Base-by-base conservation (phyloP, 306 rosid species). In the Senna siamea region DNA sequence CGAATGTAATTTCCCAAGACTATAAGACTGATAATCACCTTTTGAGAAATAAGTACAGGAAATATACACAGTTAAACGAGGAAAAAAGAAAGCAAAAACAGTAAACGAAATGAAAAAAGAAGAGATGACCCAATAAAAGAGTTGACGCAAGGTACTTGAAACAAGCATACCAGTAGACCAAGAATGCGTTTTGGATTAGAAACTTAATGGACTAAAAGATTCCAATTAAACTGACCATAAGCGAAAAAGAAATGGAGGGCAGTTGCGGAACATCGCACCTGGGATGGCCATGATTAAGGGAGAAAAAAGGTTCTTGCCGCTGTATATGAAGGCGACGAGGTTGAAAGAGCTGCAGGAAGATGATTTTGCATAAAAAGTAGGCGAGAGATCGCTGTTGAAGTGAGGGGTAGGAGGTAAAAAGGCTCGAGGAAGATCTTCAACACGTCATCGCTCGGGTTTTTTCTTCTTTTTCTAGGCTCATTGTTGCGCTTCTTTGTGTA, bases 151-250 rank as follows among this genome's bases (percentile, higher is more conserved):
- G 58, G 67, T 65, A 35, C 58, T 59, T 60, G 41, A 35, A 17
- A 60, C 41, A 77, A 38, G 57, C 64, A 48, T 48, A 77, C 23
- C 26, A 78, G 51, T 22, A 41, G 35, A 68, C 15, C 26, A 55
- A 18, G 2, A 67, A 70, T 35, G 28, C 66, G 15, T 26, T 18
- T 72, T 67, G 78, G 82, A 84, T 53, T 82, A 78, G 63, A 88
- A 85, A 62, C 82, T 53, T 22, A 72, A 82, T 79, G 80, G 79
- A 68, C 62, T 37, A 64, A 37, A 76, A 85, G 81, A 76, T 75
- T 81, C 80, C 43, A 47, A 60, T 38, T 5, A 40, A 73, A 74
- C 57, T 13, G 35, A 32, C 20, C 5, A 13, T 20, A 34, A 56
- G 50, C 52, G 15, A 51, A 63, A 30, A 4, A 23, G 41, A 48